Base-by-base conservation (phyloP, 139 green algal genomes). In the Chlamydomonas incerta region DNA sequence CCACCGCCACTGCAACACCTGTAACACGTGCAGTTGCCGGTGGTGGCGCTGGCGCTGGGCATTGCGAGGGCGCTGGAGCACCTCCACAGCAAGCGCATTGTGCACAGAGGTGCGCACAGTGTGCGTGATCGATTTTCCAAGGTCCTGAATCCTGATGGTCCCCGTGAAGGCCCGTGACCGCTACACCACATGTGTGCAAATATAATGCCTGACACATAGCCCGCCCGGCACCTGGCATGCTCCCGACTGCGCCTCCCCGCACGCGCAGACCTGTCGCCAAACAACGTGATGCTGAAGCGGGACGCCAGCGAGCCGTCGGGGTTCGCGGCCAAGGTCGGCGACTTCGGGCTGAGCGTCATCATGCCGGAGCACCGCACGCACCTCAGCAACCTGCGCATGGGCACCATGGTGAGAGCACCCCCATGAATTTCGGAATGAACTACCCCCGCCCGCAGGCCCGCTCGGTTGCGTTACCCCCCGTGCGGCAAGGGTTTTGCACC, bases 61-160 rank as follows among this genome's bases (percentile, higher is more conserved):
- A 73, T 89, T 21, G 77, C 86, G 1, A 20, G 37, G 41, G 92
- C 86, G 33, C 74, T 95, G 60, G 72, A 72, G 46, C 90, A 93
- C 82, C 87, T 95, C 28, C 92, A 95, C 81, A 77, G 74, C 34
- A 66, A 87, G 6, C 63, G 81, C 77, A 95, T 93, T 62, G 67
- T 95, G 20, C 92, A 95, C 63, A 90, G 92, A 63, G 57, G 57
- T 63, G 57, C 2, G 23, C n/a, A n/a, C n/a, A n/a, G n/a, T n/a
- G n/a, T n/a, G n/a, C n/a, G n/a, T n/a, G n/a, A n/a, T n/a, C n/a
- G n/a, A n/a, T n/a, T n/a, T n/a, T n/a, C n/a, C n/a, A n/a, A n/a
- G n/a, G n/a, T n/a, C n/a, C n/a, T n/a, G n/a, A n/a, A n/a, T n/a
- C n/a, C n/a, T n/a, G n/a, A n/a, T n/a, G n/a, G n/a, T n/a, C n/a